Percentiles rank a stretch among this genome's conserved stretches.
Conservation (phyloP, 208 protist species). For the Angomonas desouzai region DNA sequence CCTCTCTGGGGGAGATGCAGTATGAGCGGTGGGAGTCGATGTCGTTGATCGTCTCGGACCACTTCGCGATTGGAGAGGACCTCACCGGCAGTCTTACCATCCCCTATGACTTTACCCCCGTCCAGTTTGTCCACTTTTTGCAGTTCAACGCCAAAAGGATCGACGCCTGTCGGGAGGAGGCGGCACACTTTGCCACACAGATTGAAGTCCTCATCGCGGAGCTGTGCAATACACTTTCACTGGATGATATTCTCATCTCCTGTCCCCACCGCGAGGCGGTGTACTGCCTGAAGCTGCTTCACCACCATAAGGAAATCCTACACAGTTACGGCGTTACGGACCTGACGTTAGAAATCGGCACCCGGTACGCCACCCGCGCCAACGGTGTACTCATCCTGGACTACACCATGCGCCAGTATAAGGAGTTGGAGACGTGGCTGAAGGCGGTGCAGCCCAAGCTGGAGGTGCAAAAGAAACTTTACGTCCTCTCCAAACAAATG, state of each 20-base stretch:
- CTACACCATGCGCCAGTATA: slow-evolving; percentile 29
- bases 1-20: slow-evolving; percentile 74
- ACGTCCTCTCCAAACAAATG: slow-evolving; percentile 80
- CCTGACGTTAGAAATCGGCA: slow-evolving; percentile 80
- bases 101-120: slow-evolving; percentile 84
- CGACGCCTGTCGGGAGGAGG: slow-evolving; percentile 34
- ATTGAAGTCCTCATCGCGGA: slow-evolving; percentile 81
- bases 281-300: slow-evolving; percentile 56
- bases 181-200: slow-evolving; percentile 48
- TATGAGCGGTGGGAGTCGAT: slow-evolving; percentile 87
- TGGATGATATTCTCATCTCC: slow-evolving; percentile 90
- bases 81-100: slow-evolving; percentile 75
- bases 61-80: slow-evolving; percentile 70
- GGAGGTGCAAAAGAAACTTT: slow-evolving; percentile 75
- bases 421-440: slow-evolving; percentile 67
- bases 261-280: slow-evolving; percentile 77
- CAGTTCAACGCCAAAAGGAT: slow-evolving; percentile 67
- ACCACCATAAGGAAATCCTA: slow-evolving; percentile 76
- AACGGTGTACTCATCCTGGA: slow-evolving; percentile 88
- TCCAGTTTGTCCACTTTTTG: slow-evolving; percentile 83
- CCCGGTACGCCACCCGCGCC: slow-evolving; percentile 67
- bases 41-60: slow-evolving; percentile 77
- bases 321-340: slow-evolving; percentile 59
- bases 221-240: slow-evolving; percentile 57
- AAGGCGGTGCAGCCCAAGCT: slow-evolving; percentile 67